A percentile compares a stretch with the other conserved stretches of the same genome.
phyloP scores from a whole-genome alignment of 2,329 filamentous ascomycete genomes.

The Didymella pinodella region DNA sequence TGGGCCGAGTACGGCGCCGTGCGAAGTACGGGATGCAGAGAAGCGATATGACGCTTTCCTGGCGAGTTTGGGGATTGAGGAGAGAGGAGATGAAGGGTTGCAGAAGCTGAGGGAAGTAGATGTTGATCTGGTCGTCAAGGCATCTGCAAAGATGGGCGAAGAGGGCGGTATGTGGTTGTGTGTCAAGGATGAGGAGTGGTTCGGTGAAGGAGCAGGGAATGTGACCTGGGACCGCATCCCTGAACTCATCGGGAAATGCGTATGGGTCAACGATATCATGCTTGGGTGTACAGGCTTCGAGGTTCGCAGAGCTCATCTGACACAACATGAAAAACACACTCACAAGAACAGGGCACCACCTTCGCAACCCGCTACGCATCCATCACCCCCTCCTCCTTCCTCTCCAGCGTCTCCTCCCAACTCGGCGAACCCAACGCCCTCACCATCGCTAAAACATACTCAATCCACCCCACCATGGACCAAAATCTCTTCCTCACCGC shows the following conservation, averaged over 20 bases:
- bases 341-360: conserved; percentile 5
- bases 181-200: conserved; percentile 27
- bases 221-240: conserved; percentile 34
- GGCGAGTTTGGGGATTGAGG: conserved; percentile 32
- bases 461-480: conserved; percentile 42
- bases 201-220: conserved; percentile 12
- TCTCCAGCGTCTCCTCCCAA: conserved; percentile 27
- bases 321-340: not conserved
- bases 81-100: conserved; percentile 22
- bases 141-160: conserved; percentile 5
- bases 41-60: conserved; percentile 24
- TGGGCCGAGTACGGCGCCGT: conserved; percentile 25
- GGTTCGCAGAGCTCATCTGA: not conserved
- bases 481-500: conserved; percentile 51
- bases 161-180: conserved; percentile 23
- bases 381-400: conserved; percentile 34
- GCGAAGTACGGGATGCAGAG: conserved; percentile 16
- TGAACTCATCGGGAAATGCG: conserved; percentile 26
- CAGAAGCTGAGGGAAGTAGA: conserved; percentile 14
- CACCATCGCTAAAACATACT: conserved; percentile 44
- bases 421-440: conserved; percentile 10
- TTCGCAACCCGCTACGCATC: not conserved
- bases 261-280: conserved; percentile 56
- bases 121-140: not conserved
- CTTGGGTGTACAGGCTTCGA: conserved; percentile 52